A percentile compares a stretch with the other conserved stretches of the same genome.
Conservation (phyloP, 257 asterid species). For the Solanum etuberosum region DNA sequence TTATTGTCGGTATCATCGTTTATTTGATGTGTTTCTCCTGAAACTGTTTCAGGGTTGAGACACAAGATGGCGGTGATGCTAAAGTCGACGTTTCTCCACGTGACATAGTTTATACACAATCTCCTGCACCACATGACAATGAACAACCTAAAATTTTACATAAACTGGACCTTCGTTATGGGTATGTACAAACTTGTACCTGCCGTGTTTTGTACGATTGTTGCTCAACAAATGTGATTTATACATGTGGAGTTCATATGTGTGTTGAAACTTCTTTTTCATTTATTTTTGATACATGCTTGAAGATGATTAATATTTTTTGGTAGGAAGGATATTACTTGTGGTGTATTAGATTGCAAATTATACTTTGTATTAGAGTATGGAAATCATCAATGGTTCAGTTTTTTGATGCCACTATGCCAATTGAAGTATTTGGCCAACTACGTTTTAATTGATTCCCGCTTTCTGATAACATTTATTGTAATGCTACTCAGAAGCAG, state of each 20-base stretch:
- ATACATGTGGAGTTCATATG: background rate
- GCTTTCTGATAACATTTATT: background rate
- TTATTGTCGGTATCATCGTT: background rate
- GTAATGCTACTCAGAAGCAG: background rate
- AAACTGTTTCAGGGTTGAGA: conserved; percentile 64
- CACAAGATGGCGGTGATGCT: conserved; percentile 99
- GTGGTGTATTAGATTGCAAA: background rate
- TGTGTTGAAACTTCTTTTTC: background rate
- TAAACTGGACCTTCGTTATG: conserved; percentile 85
- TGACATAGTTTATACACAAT: conserved; percentile 78
- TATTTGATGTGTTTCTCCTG: background rate
- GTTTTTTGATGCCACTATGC: background rate
- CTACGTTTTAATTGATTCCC: background rate
- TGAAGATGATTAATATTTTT: background rate
- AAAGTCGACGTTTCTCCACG: conserved; percentile 92
- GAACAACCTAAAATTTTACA: conserved; percentile 71
- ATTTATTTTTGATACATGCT: background rate
- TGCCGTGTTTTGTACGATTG: background rate
- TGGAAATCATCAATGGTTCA: background rate
- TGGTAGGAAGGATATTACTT: background rate
- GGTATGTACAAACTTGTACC: conserved; percentile 33
- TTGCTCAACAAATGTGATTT: background rate
- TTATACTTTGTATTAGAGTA: background rate
- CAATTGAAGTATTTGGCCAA: background rate
- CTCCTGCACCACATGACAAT: conserved; percentile 61